Conservation (phyloP, 768 basidiomycete genomes). For the Macrolepiota albuminosa region DNA sequence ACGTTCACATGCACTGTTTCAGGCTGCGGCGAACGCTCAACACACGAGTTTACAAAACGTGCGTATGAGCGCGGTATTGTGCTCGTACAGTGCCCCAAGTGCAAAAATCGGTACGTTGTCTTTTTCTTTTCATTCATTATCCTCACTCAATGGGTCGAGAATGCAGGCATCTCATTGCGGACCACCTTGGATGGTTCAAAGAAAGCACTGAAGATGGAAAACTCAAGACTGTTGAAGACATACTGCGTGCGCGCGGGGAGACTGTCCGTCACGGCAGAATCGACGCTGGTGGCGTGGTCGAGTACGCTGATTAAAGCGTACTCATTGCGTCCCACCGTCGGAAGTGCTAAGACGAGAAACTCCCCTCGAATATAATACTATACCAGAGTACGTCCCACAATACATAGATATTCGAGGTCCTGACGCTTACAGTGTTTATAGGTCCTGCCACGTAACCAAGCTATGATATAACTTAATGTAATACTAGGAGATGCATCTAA, state of each 20-base stretch:
- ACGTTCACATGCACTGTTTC: conserved; percentile 85
- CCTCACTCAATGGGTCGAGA: not conserved
- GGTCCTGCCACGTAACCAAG: not conserved
- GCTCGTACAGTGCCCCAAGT: conserved; percentile 86
- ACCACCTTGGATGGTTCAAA: conserved; percentile 91
- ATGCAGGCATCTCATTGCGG: conserved; percentile 79
- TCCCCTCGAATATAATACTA: not conserved
- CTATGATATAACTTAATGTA: not conserved
- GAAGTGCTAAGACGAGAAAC: not conserved
- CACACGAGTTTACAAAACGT: conserved; percentile 81
- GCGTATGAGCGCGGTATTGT: conserved; percentile 89
- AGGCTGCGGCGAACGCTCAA: conserved; percentile 69
- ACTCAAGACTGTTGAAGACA: conserved; percentile 76
- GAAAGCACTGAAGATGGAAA: conserved; percentile 72
- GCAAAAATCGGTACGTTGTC: conserved; percentile 70
- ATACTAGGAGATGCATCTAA: conserved; percentile 2
- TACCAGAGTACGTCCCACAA: conserved; percentile 6
- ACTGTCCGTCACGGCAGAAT: conserved; percentile 49
- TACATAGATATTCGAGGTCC: conserved; percentile 1
- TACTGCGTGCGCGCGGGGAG: conserved; percentile 78
- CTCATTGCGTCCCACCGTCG: not conserved
- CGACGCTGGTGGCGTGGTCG: conserved; percentile 49
- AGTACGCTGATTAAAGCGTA: conserved; percentile 30
- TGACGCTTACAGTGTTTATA: conserved; percentile 2
- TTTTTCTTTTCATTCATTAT: conserved; percentile 1